Evolutionary conservation across 345 rosid species (phyloP), one percentile per base, ranked within the genome.

Genomic region (Litchi chinensis): DNA sequence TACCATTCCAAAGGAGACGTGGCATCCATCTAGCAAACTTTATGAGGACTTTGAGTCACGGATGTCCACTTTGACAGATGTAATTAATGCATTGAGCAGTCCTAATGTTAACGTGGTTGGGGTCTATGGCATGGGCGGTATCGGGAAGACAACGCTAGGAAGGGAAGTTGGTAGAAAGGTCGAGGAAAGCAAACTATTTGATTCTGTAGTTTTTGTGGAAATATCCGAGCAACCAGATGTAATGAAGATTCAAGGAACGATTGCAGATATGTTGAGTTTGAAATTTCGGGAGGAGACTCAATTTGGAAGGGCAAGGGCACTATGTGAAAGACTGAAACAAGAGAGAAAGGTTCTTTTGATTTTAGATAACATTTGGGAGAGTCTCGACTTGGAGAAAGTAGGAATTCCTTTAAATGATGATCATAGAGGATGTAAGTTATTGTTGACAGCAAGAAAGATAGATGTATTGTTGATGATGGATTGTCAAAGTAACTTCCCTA

Each of bases 351-450:
- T 76, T 26, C 85, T 86, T 6, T 0, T 86, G 1, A 54, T 86
- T 70, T 72, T 86, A 0, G 85, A 86, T 63, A 70, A 86, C 39
- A 1, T 86, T 12, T 86, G 87, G 89, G 28, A 0, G 7, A 8
- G 5, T 8, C 40, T 85, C 5, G 68, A 81, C 39, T n/a, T 85
- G 21, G 67, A 68, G 12, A 60, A 28, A 0, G 71, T 83, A 0
- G 90, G 90, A 24, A 85, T 87, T 71, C 85, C 86, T 19, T 10
- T 0, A 0, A 26, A n/a, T 8, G 19, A 63, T 13, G 76, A 75
- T 2, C 74, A 80, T 6, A 44, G 37, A 24, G 84, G 74, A 22
- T 68, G 82, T 59, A 85, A 81, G 62, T 26, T 87, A 10, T 6
- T 85, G 11, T 11, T 87, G 10, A 85, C 88, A 0, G 82, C 88